phyloP scores from a whole-genome alignment of 2,329 filamentous ascomycete genomes.

The Phialemonium atrogriseum region DNA sequence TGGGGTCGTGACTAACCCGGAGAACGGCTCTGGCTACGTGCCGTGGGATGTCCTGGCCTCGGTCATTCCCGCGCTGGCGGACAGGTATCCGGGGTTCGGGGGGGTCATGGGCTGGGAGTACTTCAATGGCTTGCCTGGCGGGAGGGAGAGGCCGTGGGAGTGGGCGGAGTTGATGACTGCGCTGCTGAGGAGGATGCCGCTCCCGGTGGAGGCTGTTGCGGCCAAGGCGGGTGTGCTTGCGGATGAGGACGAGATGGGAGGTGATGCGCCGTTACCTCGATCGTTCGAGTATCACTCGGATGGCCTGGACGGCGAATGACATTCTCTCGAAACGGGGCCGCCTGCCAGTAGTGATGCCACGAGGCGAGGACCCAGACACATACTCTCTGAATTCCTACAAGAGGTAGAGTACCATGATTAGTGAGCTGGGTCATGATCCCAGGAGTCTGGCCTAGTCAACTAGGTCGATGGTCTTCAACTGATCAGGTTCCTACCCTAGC shows the following conservation, averaged over 20 bases:
- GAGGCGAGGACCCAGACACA: too few relatives aligned
- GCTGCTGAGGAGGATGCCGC: conserved; percentile 14
- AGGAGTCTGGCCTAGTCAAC: too few relatives aligned
- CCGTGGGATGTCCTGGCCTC: conserved; percentile 46
- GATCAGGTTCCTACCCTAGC: too few relatives aligned
- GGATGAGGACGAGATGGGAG: not conserved
- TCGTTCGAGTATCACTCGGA: conserved; percentile 7
- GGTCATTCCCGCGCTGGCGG: conserved; percentile 47
- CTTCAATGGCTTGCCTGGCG: conserved; percentile 62
- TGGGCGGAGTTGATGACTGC: conserved; percentile 61
- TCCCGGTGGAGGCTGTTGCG: too few relatives aligned
- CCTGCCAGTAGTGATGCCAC: too few relatives aligned
- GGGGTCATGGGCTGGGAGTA: conserved; percentile 87
- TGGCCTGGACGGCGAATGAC: conserved; percentile 4
- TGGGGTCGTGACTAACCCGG: conserved; percentile 66
- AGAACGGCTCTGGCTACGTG: conserved; percentile 61
- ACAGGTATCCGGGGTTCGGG: conserved; percentile 58
- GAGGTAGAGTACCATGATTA: too few relatives aligned
- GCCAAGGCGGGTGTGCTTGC: not conserved
- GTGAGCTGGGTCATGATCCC: too few relatives aligned
- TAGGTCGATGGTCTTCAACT: too few relatives aligned
- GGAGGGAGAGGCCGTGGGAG: conserved; percentile 54
- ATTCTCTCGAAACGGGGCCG: too few relatives aligned
- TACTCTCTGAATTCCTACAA: too few relatives aligned
- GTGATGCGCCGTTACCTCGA: conserved; percentile 1